Conservation (phyloP, 1,284 basidiomycete genomes). For the Sphaerobolus stellatus region DNA sequence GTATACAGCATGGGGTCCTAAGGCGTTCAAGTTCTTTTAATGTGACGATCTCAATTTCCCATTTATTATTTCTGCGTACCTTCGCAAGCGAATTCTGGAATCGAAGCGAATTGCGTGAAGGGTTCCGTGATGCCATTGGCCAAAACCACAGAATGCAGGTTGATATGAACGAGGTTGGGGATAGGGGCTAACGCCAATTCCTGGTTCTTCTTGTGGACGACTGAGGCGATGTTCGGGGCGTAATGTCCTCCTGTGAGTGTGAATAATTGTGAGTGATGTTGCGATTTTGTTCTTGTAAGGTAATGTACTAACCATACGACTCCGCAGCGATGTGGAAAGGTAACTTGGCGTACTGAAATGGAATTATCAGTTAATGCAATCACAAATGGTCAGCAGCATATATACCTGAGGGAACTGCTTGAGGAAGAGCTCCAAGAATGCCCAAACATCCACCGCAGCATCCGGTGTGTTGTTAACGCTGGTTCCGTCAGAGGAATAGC, state of each 20-base stretch:
- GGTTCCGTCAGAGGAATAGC: constrained; percentile 73
- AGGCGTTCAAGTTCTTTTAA: not conserved
- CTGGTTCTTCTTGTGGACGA: constrained; percentile 76
- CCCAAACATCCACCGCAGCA: constrained; percentile 83
- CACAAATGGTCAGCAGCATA: not conserved
- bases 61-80: constrained; percentile 23
- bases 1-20: constrained; percentile 66
- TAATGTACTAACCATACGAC: constrained; percentile 48
- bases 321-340: constrained; percentile 72
- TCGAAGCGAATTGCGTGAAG: constrained; percentile 66
- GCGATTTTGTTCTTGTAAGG: not conserved
- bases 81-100: constrained; percentile 82
- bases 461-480: constrained; percentile 71
- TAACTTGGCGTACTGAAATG: constrained; percentile 8
- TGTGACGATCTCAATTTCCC: not conserved
- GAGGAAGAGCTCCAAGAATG: constrained; percentile 88
- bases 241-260: constrained; percentile 62
- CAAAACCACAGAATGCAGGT: constrained; percentile 76
- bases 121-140: constrained; percentile 85
- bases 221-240: constrained; percentile 73
- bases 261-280: not conserved
- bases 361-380: not conserved
- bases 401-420: constrained; percentile 54
- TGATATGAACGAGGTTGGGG: constrained; percentile 56
- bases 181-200: constrained; percentile 42